These are phyloP conservation scores for Helicostylum pulchrum DNA, from an alignment of 192 early-diverging fungal species.

Conservation along the genomic window DNA sequence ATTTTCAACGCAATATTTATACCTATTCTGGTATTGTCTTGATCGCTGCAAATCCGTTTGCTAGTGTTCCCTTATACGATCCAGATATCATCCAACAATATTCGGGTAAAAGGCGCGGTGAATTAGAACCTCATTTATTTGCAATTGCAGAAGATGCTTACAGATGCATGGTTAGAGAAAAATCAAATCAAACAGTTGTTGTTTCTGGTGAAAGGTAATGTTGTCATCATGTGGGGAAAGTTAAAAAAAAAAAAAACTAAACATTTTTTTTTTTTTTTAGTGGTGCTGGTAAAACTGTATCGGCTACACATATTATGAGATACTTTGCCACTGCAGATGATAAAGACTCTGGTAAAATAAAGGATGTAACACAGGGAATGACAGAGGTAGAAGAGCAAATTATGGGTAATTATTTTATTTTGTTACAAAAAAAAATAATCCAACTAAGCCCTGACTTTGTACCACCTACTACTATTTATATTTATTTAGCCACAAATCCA, in stretches of 20 bases:
- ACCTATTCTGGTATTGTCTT: constrained; percentile 99
- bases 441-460: constrained; percentile 8
- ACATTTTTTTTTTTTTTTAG: constrained; percentile 26
- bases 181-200: constrained; percentile 96
- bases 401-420: constrained; percentile 40
- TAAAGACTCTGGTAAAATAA: constrained; percentile 43
- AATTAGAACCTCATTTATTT: constrained; percentile 97
- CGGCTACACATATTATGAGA: constrained; percentile 96
- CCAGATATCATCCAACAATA: constrained; percentile 91
- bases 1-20: constrained; percentile 91
- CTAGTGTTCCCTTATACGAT: constrained; percentile 79
- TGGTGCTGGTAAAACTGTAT: constrained; percentile 96
- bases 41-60: constrained; percentile 97
- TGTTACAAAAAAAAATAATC: background rate
- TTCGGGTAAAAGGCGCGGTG: constrained; percentile 86
- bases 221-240: background rate
- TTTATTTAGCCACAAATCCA: constrained; percentile 83
- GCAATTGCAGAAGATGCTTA: constrained; percentile 98
- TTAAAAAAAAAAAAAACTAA: too few species aligned
- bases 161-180: constrained; percentile 88
- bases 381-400: constrained; percentile 79
- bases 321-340: constrained; percentile 88
- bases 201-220: constrained; percentile 89
- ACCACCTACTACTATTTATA: background rate
- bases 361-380: constrained; percentile 49